Percentiles rank a stretch among this genome's conserved stretches.
These are phyloP conservation scores for Ophiostoma sp. DNA, from an alignment of 2,329 filamentous ascomycete species.

Conservation along the genomic window DNA sequence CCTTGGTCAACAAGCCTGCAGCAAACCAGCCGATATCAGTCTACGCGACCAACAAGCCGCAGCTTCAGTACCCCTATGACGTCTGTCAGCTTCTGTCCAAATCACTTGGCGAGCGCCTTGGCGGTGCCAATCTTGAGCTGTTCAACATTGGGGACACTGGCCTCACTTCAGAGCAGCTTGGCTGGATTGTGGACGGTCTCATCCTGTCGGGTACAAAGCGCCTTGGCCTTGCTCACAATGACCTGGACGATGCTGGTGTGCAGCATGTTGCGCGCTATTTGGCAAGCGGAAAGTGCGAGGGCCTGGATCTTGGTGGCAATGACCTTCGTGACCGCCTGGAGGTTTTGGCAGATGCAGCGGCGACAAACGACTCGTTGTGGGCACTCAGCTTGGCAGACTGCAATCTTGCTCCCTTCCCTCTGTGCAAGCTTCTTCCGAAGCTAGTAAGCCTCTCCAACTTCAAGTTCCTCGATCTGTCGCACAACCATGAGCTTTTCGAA, in stretches of 20 bases:
- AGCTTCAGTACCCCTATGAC: conserved; percentile 36
- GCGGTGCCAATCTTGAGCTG: conserved; percentile 71
- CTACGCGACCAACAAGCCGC: background rate
- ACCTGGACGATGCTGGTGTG: conserved; percentile 67
- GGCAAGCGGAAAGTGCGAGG: conserved; percentile 71
- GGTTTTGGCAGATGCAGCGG: conserved; percentile 48
- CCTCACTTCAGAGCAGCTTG: conserved; percentile 64
- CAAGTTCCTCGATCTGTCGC: conserved; percentile 85
- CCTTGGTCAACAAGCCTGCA: conserved; percentile 24
- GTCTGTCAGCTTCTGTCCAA: conserved; percentile 64
- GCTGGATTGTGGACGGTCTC: conserved; percentile 74
- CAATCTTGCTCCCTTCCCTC: conserved; percentile 65
- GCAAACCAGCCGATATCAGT: conserved; percentile 3
- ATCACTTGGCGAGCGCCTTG: conserved; percentile 70
- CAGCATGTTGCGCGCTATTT: conserved; percentile 73
- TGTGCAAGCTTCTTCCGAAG: conserved; percentile 70
- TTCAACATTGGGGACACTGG: conserved; percentile 77
- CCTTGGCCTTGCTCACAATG: conserved; percentile 77
- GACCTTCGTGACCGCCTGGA: conserved; percentile 56
- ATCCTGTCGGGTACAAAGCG: conserved; percentile 70
- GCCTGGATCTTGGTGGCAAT: conserved; percentile 84
- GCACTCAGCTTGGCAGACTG: conserved; percentile 83
- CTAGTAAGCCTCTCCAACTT: conserved; percentile 66
- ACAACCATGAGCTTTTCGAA: conserved; percentile 77
- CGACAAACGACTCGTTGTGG: conserved; percentile 58